Evolutionary conservation across 2,329 filamentous ascomycete genomes (phyloP).

Genomic region (Pseudogymnoascus sp.): DNA sequence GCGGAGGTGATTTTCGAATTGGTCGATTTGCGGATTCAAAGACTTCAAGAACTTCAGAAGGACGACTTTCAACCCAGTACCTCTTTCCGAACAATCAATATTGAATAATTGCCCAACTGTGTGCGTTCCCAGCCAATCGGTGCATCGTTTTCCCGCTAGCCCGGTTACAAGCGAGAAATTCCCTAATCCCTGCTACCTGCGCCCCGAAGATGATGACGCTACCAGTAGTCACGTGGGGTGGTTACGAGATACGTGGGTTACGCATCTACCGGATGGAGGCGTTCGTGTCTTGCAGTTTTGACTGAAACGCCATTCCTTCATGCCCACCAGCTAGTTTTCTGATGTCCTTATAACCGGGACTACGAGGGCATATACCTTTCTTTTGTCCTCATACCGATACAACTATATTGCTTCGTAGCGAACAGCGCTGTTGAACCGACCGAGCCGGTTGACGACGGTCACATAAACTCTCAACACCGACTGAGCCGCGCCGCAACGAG

Average conservation of each 20-base stretch:
- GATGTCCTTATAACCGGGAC: background rate
- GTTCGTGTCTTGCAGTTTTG: background rate
- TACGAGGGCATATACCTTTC: background rate
- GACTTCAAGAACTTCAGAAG: background rate
- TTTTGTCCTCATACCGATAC: background rate
- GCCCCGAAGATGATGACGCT: background rate
- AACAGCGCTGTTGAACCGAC: background rate
- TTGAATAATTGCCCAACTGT: background rate
- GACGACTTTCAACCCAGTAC: background rate
- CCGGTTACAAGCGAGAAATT: constrained; percentile 2
- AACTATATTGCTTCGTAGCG: background rate
- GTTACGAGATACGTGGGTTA: background rate
- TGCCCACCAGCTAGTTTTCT: background rate
- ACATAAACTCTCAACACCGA: background rate
- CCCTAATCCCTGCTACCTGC: background rate
- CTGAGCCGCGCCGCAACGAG: background rate
- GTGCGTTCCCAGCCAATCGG: constrained; percentile 13
- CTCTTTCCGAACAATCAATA: background rate
- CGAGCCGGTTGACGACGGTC: background rate
- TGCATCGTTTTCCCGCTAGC: background rate
- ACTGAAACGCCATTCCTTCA: background rate
- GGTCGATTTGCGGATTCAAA: background rate
- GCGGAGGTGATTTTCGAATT: constrained; percentile 15
- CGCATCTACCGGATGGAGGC: background rate
- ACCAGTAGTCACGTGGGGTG: background rate